A percentile compares a stretch with the other conserved stretches of the same genome.
Conservation (phyloP, 805 yeast genomes). For the Yarrowia porcina region DNA sequence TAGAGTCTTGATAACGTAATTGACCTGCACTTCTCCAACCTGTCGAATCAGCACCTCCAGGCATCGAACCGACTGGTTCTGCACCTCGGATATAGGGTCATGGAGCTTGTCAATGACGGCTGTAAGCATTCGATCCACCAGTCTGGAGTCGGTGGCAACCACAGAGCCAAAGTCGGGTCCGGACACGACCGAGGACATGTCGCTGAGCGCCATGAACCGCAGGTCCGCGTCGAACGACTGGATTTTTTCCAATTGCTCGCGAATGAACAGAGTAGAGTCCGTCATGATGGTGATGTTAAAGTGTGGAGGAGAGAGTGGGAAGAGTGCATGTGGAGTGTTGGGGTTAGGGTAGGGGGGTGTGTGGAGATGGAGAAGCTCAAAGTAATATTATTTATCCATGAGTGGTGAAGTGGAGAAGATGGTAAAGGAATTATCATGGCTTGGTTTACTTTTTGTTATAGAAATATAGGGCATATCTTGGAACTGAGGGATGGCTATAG, state of each 20-base stretch:
- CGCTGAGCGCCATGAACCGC: constrained; percentile 81
- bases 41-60: constrained; percentile 42
- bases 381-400: background rate
- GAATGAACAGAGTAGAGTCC: constrained; percentile 1
- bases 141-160: constrained; percentile 35
- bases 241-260: constrained; percentile 23
- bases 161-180: constrained; percentile 32
- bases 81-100: constrained; percentile 69
- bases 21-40: constrained; percentile 28
- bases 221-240: constrained; percentile 60
- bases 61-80: constrained; percentile 66
- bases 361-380: background rate
- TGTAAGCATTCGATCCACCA: constrained; percentile 39
- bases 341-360: background rate
- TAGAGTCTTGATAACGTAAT: constrained; percentile 20
- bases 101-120: constrained; percentile 47
- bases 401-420: no score
- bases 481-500: no score
- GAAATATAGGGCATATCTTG: no score
- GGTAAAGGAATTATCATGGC: no score
- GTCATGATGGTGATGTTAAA: background rate
- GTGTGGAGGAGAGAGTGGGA: background rate
- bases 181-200: constrained; percentile 48
- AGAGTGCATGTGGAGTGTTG: background rate
- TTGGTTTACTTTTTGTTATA: no score